These are phyloP conservation scores for Leccinum angustisporum DNA, from an alignment of 1,284 basidiomycete genomes.

Conservation along the genomic window DNA sequence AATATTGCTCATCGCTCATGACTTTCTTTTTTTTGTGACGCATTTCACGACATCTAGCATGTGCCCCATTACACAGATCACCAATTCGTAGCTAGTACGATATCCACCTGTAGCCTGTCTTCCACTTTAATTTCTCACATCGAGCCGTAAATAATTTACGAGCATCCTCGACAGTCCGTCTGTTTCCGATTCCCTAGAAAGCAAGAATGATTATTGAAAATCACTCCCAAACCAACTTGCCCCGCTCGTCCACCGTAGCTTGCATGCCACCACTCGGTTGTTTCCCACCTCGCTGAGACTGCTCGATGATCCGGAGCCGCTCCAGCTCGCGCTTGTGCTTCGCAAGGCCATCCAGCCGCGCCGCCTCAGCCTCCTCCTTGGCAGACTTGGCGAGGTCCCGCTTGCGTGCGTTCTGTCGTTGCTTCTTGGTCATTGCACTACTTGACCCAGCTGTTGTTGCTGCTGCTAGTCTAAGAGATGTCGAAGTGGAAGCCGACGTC, in stretches of 20 bases:
- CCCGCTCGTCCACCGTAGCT: conserved; percentile 48
- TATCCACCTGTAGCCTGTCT: conserved; percentile 9
- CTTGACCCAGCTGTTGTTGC: conserved; percentile 32
- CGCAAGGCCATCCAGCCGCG: conserved; percentile 50
- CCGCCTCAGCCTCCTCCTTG: conserved; percentile 55
- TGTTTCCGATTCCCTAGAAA: neutral
- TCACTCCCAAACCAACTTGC: conserved; percentile 59
- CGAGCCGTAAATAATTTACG: conserved; percentile 27
- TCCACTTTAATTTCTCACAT: neutral
- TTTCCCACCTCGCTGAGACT: conserved; percentile 37
- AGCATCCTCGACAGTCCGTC: conserved; percentile 1
- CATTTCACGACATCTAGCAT: conserved; percentile 27
- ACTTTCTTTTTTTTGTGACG: conserved; percentile 9
- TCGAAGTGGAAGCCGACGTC: conserved; percentile 18
- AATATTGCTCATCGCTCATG: neutral
- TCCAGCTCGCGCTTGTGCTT: conserved; percentile 64
- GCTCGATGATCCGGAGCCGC: conserved; percentile 50
- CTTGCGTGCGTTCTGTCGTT: conserved; percentile 66
- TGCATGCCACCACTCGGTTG: conserved; percentile 54
- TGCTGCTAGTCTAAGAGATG: conserved; percentile 26
- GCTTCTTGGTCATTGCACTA: conserved; percentile 52
- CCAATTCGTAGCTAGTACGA: conserved; percentile 11
- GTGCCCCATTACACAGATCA: conserved; percentile 15
- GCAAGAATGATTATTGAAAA: neutral
- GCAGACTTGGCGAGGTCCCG: conserved; percentile 56